A percentile compares a stretch with the other conserved stretches of the same genome.
Conservation (phyloP, 2,329 filamentous ascomycete species). For the Arthrobotrys sphaeroides region DNA sequence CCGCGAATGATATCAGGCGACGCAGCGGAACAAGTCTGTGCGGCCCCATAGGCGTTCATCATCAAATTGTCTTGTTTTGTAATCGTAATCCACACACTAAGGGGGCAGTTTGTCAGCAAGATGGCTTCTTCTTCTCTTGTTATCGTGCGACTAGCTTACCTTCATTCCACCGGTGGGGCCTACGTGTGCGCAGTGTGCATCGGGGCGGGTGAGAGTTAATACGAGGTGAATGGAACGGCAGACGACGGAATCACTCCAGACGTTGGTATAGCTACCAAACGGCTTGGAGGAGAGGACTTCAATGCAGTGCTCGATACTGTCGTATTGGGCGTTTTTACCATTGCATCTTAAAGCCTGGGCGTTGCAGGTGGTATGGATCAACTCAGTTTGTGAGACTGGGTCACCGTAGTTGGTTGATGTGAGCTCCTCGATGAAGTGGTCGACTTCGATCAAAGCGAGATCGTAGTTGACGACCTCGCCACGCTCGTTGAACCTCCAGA, state of each 20-base stretch:
- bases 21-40: conserved; percentile 40
- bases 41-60: conserved; percentile 36
- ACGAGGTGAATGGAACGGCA: conserved; percentile 63
- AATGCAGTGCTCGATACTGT: conserved; percentile 60
- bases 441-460: conserved; percentile 63
- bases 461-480: conserved; percentile 64
- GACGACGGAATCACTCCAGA: conserved; percentile 64
- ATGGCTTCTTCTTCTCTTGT: too few relatives aligned
- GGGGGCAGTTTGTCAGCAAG: neutral
- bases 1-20: neutral
- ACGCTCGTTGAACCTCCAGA: conserved; percentile 64
- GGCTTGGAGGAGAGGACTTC: conserved; percentile 59
- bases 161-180: conserved; percentile 50
- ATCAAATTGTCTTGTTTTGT: conserved; percentile 41
- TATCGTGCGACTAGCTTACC: too few relatives aligned
- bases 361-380: conserved; percentile 60
- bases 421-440: conserved; percentile 60
- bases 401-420: conserved; percentile 58
- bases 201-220: conserved; percentile 56
- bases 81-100: conserved; percentile 43
- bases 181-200: conserved; percentile 50
- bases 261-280: conserved; percentile 63
- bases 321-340: conserved; percentile 61
- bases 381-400: conserved; percentile 57
- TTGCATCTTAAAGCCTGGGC: conserved; percentile 60